Evolutionary conservation across 805 yeast species (phyloP), one percentile per base, ranked within the genome.

Genomic region (Kodamaea kaohsiungensis): DNA sequence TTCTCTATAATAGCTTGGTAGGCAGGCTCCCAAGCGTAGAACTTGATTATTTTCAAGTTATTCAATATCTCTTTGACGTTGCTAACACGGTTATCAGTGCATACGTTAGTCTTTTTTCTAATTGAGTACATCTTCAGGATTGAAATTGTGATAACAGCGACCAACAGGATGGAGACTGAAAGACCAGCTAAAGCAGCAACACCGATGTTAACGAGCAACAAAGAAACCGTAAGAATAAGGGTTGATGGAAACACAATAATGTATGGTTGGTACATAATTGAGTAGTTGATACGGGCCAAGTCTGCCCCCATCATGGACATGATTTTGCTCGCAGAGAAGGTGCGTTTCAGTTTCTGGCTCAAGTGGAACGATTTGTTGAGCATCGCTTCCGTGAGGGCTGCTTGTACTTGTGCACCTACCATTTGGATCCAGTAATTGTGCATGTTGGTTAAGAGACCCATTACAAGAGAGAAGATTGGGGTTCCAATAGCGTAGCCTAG

Each of bases 11-110:
- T 73, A 8, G 77, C 68, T 51, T 78, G 77, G 65, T 90, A 92
- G 0, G 97, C 91, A 30, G 76, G 77, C 70, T 92, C 98, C 97
- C 97, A 92, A 0, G 96, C 89, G 67, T 91, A 92, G 67, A 81
- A 89, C 72, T 92, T 92, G 68, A 92, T 89, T 66, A 87, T 79
- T 64, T 88, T 89, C 79, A 92, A 82, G 59, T 88, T 84, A 64
- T 81, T 84, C 59, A 92, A 75, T 22, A 91, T 82, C 67, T 92
- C 98, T 59, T 89, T 86, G 67, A 91, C 85, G 48, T 82, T 77
- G 46, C 84, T 78, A 17, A 91, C 89, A 65, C 98, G 84, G 17
- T 73, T 69, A 68, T 92, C 98, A 1, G 97, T 92, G 63, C 72
- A 81, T 1, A 70, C 71, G 54, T 83, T 84, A 10, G 90, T 85